Base-by-base conservation (phyloP, 768 basidiomycete genomes). In the Phlebiopsis flavidoalba region DNA sequence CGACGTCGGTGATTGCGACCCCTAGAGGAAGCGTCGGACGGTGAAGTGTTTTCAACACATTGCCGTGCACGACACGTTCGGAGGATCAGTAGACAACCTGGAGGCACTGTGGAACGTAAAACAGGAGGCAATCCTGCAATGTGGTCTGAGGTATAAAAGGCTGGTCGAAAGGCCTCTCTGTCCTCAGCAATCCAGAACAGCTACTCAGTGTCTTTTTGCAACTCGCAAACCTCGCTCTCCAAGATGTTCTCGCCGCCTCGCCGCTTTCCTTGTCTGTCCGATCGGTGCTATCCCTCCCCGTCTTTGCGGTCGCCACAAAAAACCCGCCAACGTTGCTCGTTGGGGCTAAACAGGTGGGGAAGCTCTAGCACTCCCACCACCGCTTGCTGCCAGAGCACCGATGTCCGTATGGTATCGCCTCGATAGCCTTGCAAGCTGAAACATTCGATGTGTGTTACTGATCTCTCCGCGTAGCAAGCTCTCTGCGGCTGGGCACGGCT, bases 261-360 rank as follows among this genome's bases (percentile, higher is more conserved):
- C 58, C 17, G 47, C 36, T 40, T 59, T 59, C 50, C n/a, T n/a
- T n/a, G n/a, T 43, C 48, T 46, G 47, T 36, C 24, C 57, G n/a
- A n/a, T 58, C 22, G 58, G n/a, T n/a, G n/a, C n/a, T n/a, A n/a
- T n/a, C 58, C 21, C 58, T 59, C 50, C 58, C 58, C 33, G 19
- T 59, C 31, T 48, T 59, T 59, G 58, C 58, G 58, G 58, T 43
- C 58, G 58, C 58, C 58, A 59, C 58, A n/a, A n/a, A n/a, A n/a
- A n/a, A 51, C 53, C 59, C 33, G 50, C 55, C 50, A 36, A 14
- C n/a, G 48, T 43, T 26, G 58, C 57, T 24, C 43, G 57, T 22
- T 31, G 26, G 26, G 26, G 26, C 26, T 31, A n/a, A n/a, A n/a
- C 26, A 3, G 26, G 26, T 6, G 26, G 26, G 26, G 26, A 31